Base-by-base conservation (phyloP, 768 basidiomycete genomes). In the Clitopilus passeckerianus region DNA sequence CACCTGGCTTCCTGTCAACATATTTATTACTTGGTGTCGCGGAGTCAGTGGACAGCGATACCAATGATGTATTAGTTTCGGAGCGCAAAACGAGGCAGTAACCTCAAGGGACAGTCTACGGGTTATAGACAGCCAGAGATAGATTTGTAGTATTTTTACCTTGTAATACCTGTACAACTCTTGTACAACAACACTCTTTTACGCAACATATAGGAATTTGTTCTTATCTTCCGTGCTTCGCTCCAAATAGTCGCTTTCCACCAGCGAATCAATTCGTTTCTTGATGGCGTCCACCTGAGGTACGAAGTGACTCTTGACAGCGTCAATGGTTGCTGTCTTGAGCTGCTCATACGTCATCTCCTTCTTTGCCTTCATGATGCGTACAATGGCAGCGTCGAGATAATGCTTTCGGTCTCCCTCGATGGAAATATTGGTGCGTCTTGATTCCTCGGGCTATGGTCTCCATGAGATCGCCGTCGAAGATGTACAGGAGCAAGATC, bases 321-420 rank as follows among this genome's bases (percentile, higher is more conserved):
- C 89, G 18, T 91, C 87, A 59, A 97, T 86, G 9, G 92, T 91
- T 63, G 87, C 86, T 54, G 85, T 83, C 72, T 92, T 89, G 66
- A 98, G 80, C 64, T 89, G 80, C 65, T 90, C 86, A 66, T 93
- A 86, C 23, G 76, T 78, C 73, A 96, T 77, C 72, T 90, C 89
- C 75, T 96, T 98, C 65, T 85, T 84, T 1, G 86, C 87, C 71
- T 98, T 98, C 94, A 98, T 95, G 67, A 96, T 86, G 6, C 97
- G 87, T 34, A 99, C 96, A 65, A 99, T 95, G 20, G 95, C 95
- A 0, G 95, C 95, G 64, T 98, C 94, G 14, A 98, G 79, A 59
- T 87, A 86, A 66, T 87, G 83, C 61, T 88, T 87, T 60, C 96
- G 85, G 71, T 98, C 95, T 34, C 87, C 85, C 63, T 95, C 91